Conservation (phyloP, 148 eudicot species). For the Mesembryanthemum crystallinum region DNA sequence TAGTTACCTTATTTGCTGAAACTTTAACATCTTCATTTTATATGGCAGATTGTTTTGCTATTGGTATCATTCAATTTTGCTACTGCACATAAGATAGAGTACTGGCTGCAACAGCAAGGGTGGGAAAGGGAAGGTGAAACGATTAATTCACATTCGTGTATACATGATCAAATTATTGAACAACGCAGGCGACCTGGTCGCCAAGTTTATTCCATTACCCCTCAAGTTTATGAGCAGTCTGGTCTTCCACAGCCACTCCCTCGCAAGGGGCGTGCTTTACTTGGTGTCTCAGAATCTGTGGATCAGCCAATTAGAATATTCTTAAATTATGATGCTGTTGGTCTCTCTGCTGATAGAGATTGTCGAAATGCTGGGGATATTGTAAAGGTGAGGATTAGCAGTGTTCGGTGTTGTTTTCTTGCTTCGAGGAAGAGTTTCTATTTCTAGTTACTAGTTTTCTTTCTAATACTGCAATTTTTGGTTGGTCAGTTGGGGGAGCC, state of each 20-base stretch:
- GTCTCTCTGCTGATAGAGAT: slow-evolving; percentile 90
- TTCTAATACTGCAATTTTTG: slow-evolving; percentile 1
- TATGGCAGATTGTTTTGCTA: slow-evolving; percentile 54
- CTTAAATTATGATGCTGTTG: slow-evolving; percentile 97
- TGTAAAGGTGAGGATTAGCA: slow-evolving; percentile 63
- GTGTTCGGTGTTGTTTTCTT: slow-evolving; percentile 8
- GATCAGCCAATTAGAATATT: slow-evolving; percentile 77
- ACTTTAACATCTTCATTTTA: background rate
- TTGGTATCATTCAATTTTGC: slow-evolving; percentile 42
- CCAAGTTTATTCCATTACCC: slow-evolving; percentile 76
- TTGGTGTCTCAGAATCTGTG: slow-evolving; percentile 40
- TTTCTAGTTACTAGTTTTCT: slow-evolving; percentile 7
- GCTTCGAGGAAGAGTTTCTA: slow-evolving; percentile 1
- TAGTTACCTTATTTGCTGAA: background rate
- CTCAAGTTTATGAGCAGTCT: slow-evolving; percentile 72
- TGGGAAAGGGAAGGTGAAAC: slow-evolving; percentile 36
- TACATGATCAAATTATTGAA: slow-evolving; percentile 92
- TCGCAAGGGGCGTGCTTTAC: slow-evolving; percentile 64
- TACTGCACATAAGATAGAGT: slow-evolving; percentile 41
- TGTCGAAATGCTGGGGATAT: slow-evolving; percentile 81
- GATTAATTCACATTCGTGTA: slow-evolving; percentile 80
- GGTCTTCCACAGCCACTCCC: slow-evolving; percentile 37
- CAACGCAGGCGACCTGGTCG: slow-evolving; percentile 82
- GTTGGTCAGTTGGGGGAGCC: slow-evolving; percentile 91
- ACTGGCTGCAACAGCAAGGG: slow-evolving; percentile 31